These are phyloP conservation scores for Citrus maxima DNA, from an alignment of 345 rosid species.

Conservation along the genomic window DNA sequence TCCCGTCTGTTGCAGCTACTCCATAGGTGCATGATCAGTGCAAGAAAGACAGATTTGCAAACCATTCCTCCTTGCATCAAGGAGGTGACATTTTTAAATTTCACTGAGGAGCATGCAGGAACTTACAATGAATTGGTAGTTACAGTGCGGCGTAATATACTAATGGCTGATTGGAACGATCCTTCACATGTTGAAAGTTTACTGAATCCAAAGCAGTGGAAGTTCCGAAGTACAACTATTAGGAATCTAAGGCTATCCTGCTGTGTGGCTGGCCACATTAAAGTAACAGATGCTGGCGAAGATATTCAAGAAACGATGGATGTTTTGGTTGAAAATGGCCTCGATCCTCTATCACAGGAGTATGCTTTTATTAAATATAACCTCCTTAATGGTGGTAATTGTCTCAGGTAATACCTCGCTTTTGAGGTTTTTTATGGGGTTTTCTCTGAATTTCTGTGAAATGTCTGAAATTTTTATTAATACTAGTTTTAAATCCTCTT, in stretches of 20 bases:
- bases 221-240: constrained; percentile 64
- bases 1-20: constrained; percentile 69
- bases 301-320: constrained; percentile 99
- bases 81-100: constrained; percentile 68
- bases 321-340: constrained; percentile 54
- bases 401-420: constrained; percentile 57
- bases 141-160: constrained; percentile 84
- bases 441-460: constrained; percentile 9
- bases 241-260: constrained; percentile 88
- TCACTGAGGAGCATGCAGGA: constrained; percentile 76
- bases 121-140: constrained; percentile 93
- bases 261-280: constrained; percentile 96
- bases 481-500: neutral
- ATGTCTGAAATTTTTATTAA: neutral
- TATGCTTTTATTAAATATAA: constrained; percentile 58
- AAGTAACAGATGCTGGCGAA: constrained; percentile 74
- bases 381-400: constrained; percentile 80
- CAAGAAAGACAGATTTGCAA: constrained; percentile 83
- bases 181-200: constrained; percentile 97
- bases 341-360: constrained; percentile 62
- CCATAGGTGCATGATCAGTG: constrained; percentile 86
- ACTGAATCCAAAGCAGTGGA: constrained; percentile 96
- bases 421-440: constrained; percentile 5
- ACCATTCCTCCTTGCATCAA: constrained; percentile 93
- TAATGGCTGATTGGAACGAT: constrained; percentile 99